Evolutionary conservation across 1,139 yeast genomes (phyloP).

Genomic region (Blastobotrys illinoisensis): DNA sequence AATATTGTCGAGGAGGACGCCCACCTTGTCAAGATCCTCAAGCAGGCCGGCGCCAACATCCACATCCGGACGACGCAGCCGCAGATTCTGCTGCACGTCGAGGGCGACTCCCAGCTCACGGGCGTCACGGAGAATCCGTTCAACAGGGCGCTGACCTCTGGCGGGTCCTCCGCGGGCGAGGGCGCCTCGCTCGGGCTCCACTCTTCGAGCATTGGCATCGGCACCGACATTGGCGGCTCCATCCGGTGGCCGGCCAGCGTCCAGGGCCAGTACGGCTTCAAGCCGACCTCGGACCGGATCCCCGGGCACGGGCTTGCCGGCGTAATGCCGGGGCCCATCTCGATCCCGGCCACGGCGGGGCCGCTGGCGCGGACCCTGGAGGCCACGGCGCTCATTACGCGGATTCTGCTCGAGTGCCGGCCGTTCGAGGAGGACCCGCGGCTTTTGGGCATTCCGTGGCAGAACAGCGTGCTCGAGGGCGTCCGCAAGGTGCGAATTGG

Average conservation of each 20-base stretch:
- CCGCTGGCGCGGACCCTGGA: conserved; percentile 15
- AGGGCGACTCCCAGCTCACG: conserved; percentile 42
- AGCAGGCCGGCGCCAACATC: conserved; percentile 49
- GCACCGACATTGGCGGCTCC: conserved; percentile 63
- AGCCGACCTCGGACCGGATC: conserved; percentile 45
- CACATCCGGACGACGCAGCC: conserved; percentile 57
- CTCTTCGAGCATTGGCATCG: conserved; percentile 49
- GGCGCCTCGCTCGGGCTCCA: conserved; percentile 49
- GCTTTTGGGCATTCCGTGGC: conserved; percentile 45
- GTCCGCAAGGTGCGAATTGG: conserved; percentile 14
- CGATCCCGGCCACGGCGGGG: conserved; percentile 23
- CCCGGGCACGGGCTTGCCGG: conserved; percentile 40
- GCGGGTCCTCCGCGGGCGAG: conserved; percentile 64
- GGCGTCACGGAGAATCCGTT: conserved; percentile 48
- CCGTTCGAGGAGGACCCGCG: conserved; percentile 57
- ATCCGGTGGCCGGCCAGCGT: conserved; percentile 53
- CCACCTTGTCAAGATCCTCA: conserved; percentile 38
- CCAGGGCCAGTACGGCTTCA: conserved; percentile 50
- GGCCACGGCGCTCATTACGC: conserved; percentile 39
- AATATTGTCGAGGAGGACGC: conserved; percentile 28
- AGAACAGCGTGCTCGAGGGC: conserved; percentile 20
- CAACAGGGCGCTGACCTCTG: conserved; percentile 42
- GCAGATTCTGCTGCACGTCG: conserved; percentile 50
- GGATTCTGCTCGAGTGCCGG: conserved; percentile 44
- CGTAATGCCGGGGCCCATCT: conserved; percentile 46